Evolutionary conservation across 331 rosid genomes (phyloP), one percentile per base, ranked within the genome.

Genomic region (Rhamnella rubrinervis): DNA sequence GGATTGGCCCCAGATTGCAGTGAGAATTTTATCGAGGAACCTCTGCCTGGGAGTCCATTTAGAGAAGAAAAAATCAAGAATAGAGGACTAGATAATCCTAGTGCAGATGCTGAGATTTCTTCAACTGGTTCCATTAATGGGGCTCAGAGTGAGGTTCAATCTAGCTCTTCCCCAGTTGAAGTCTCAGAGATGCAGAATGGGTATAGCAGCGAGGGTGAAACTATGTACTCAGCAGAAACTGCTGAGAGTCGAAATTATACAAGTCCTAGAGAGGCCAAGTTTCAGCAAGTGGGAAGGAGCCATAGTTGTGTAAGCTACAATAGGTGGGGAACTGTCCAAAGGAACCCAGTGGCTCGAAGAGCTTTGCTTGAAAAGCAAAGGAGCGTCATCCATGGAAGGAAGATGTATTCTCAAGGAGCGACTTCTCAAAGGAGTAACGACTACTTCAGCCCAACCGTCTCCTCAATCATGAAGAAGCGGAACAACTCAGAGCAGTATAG

Each of bases 191-290:
- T 85, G 91, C 92, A 78, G 52, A 77, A 89, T 37, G 96, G 82
- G 35, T 87, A 87, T 20, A 85, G 96, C 75, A 91, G 96, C 0
- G 99, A 95, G 80, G 97, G 86, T 70, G 97, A 95, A 89, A 95
- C 99, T 0, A 91, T 95, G 99, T 95, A 95, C 79, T 95, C 99
- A 8, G 99, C 99, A 0, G 99, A 95, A 78, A 95, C 99, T 0
- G 99, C 99, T 0, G 99, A 95, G 88, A 81, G 89, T 56, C 89
- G 96, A 63, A 95, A 95, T 69, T 95, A 95, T 64, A 82, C 96
- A 0, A 84, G 86, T 67, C 99, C 99, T 6, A 76, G 96, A 55
- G 92, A 77, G 81, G 80, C 73, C 15, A 83, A 77, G 76, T 89
- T 87, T 83, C 96, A 86, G 66, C 89, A 85, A 80, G 96, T 91